phyloP scores from a whole-genome alignment of 345 rosid species.

The Limnanthes douglasii region DNA sequence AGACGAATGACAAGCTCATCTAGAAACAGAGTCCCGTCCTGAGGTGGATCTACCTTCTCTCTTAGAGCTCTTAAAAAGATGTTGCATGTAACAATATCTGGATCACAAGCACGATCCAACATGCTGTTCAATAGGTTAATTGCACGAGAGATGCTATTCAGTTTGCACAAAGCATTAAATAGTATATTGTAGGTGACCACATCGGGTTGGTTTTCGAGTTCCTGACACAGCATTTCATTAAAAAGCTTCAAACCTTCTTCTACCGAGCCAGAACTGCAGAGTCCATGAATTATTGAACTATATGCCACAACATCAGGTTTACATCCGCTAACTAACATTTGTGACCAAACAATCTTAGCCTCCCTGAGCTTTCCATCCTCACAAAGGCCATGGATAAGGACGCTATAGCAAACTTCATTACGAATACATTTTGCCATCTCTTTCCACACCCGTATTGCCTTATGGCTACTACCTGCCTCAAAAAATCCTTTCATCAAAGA shows the following conservation, averaged over 20 bases:
- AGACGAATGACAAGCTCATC: constrained; percentile 67
- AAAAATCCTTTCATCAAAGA: constrained; percentile 81
- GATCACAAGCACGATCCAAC: constrained; percentile 72
- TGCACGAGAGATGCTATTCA: constrained; percentile 41
- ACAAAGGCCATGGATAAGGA: constrained; percentile 65
- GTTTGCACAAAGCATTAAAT: constrained; percentile 53
- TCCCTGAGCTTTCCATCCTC: constrained; percentile 43
- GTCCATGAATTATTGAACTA: constrained; percentile 80
- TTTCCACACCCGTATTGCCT: constrained; percentile 69
- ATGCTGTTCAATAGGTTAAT: constrained; percentile 68
- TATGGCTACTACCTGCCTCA: constrained; percentile 30
- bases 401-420: constrained; percentile 61
- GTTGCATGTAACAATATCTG: constrained; percentile 67
- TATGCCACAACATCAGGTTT: constrained; percentile 72
- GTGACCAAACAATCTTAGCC: constrained; percentile 64
- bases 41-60: constrained; percentile 57
- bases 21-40: constrained; percentile 57
- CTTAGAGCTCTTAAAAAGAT: constrained; percentile 44
- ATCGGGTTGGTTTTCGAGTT: constrained; percentile 62
- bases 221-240: constrained; percentile 79
- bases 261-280: constrained; percentile 42
- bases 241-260: constrained; percentile 62
- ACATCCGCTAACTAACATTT: constrained; percentile 52
- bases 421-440: constrained; percentile 30
- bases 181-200: constrained; percentile 80